Base-by-base conservation (phyloP, 2,329 filamentous ascomycete species). In the Cordyceps fumosorosea region DNA sequence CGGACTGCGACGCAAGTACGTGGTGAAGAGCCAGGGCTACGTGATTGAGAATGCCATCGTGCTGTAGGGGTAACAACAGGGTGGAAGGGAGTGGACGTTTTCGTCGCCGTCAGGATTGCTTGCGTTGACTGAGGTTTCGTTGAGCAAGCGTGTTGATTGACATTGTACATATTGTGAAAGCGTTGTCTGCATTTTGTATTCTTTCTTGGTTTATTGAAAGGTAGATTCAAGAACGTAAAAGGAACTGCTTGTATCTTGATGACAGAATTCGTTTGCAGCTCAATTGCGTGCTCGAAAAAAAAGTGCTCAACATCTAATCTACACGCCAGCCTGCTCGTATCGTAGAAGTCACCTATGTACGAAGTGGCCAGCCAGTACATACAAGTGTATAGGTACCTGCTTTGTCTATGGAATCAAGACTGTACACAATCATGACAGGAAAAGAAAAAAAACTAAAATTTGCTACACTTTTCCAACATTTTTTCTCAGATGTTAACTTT, bases 21-120 rank as follows among this genome's bases (percentile, higher is more conserved):
- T 85, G 69, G 86, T 97, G 50, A 85, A 89, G 70, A 96, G 91
- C 65, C 87, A 93, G 74, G 93, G 92, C 0, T 75, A 92, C 51
- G 80, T 84, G 65, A 90, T 98, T 68, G 83, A 81, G 55, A 97
- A 97, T 78, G 77, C 96, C 67, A 80, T 92, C 69, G 85, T 96
- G 16, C 63, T 78, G 50, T 76, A 69, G 8, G 44, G 4, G n/a
- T 22, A 7, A 2, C 16, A 8, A 8, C 16, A n/a, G n/a, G 42
- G 18, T n/a, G 42, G 18, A 20, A 45, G 18, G 18, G 16, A 18
- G 3, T 3, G 29, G 29, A 29, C 29, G 11, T 14, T 22, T 26
- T 48, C 34, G 11, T 37, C 34, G 11, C 12, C 34, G 11, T 14
- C 12, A 37, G 11, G 8, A 37, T 37, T 37, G 8, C 29, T 32